Percentiles rank a stretch among this genome's conserved stretches.
Conservation (phyloP, 257 asterid species). For the Vinca minor region DNA sequence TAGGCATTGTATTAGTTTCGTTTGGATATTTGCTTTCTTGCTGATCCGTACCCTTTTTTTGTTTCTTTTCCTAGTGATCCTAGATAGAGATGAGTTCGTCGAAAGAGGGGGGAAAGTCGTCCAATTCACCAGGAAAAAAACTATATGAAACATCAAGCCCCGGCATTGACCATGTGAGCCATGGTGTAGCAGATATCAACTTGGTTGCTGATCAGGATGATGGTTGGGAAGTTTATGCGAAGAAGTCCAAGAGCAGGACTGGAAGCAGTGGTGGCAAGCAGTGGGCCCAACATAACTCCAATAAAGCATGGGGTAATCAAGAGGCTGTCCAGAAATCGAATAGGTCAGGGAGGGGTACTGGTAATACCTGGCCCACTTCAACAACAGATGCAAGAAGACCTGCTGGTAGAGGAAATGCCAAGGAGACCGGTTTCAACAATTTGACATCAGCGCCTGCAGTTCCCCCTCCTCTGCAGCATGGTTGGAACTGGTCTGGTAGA, state of each 20-base stretch:
- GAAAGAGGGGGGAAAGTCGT: constrained; percentile 21
- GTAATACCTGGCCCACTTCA: constrained; percentile 30
- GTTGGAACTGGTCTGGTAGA: constrained; percentile 44
- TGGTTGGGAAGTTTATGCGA: constrained; percentile 58
- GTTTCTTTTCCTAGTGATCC: not conserved
- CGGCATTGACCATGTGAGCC: constrained; percentile 26
- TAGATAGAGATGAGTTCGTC: constrained; percentile 36
- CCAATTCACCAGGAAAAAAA: constrained; percentile 26
- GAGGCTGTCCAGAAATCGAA: constrained; percentile 42
- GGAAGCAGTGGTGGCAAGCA: constrained; percentile 31
- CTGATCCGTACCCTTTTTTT: not conserved
- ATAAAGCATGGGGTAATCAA: constrained; percentile 49
- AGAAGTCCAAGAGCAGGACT: constrained; percentile 44
- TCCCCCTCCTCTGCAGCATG: constrained; percentile 47
- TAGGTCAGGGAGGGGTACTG: constrained; percentile 40
- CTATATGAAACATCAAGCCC: constrained; percentile 19
- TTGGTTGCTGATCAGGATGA: constrained; percentile 33
- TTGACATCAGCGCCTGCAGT: constrained; percentile 22
- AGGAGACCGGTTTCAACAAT: constrained; percentile 7
- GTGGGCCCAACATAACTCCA: constrained; percentile 27
- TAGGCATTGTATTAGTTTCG: not conserved
- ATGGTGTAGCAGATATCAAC: constrained; percentile 31
- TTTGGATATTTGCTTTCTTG: not conserved
- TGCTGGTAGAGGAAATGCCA: constrained; percentile 41
- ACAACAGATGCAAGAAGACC: constrained; percentile 29